Percentiles rank a stretch among this genome's conserved stretches.
phyloP scores from a whole-genome alignment of 345 rosid genomes.

The Noccaea caerulescens region DNA sequence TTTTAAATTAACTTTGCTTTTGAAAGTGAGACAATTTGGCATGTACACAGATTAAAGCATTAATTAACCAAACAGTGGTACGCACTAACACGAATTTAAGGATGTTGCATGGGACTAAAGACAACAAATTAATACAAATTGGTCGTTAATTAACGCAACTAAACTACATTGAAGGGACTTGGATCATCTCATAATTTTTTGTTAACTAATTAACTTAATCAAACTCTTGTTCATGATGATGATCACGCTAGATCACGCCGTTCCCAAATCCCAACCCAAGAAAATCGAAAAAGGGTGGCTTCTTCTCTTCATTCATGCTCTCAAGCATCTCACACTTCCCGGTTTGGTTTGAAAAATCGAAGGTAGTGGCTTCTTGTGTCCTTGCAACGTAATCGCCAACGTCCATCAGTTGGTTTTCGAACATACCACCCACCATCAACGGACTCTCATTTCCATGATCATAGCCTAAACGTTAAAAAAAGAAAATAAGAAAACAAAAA shows the following conservation, averaged over 20 bases:
- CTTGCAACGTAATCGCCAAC: constrained; percentile 10
- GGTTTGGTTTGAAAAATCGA: neutral
- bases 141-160: constrained; percentile 20
- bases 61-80: constrained; percentile 31
- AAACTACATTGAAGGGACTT: constrained; percentile 24
- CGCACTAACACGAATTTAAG: constrained; percentile 26
- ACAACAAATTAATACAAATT: constrained; percentile 4
- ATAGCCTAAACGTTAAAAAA: constrained; percentile 26
- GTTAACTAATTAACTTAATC: constrained; percentile 27
- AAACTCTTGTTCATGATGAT: constrained; percentile 22
- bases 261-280: constrained; percentile 47
- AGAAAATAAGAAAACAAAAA: neutral
- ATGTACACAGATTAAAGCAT: constrained; percentile 25
- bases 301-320: constrained; percentile 17
- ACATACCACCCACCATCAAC: constrained; percentile 27
- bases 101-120: constrained; percentile 31
- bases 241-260: constrained; percentile 28
- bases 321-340: constrained; percentile 18
- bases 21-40: constrained; percentile 36
- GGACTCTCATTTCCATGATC: constrained; percentile 28
- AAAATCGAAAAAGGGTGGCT: constrained; percentile 44
- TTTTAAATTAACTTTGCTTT: constrained; percentile 29
- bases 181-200: constrained; percentile 20
- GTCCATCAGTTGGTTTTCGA: constrained; percentile 29
- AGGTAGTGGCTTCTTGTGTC: constrained; percentile 28